Conservation (phyloP, 108 stramenopile genomes). For the Phaeodactylum tricornutum region DNA sequence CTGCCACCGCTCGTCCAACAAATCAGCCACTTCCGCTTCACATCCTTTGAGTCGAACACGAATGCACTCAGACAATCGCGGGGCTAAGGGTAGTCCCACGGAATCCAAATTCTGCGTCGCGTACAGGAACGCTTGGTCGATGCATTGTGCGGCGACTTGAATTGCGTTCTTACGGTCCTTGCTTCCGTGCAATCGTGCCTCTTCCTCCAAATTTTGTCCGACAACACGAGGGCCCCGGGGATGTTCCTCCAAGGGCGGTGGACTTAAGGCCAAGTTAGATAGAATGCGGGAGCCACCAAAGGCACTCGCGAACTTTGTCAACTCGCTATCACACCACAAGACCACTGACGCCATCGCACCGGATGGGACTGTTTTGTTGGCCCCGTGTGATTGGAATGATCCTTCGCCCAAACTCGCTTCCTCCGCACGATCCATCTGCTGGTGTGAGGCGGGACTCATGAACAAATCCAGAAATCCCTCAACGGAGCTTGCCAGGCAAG, state of each 20-base stretch:
- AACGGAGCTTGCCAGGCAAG: conserved; percentile 59
- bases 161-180: conserved; percentile 39
- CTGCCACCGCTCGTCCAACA: conserved; percentile 52
- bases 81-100: conserved; percentile 74
- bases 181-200: too few relatives aligned
- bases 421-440: neutral
- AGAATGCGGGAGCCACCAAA: conserved; percentile 74
- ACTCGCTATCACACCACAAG: conserved; percentile 78
- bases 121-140: conserved; percentile 75
- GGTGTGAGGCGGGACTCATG: conserved; percentile 20
- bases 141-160: conserved; percentile 74
- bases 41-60: conserved; percentile 70
- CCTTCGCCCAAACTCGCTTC: conserved; percentile 7
- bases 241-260: conserved; percentile 20
- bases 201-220: conserved; percentile 6
- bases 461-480: conserved; percentile 80
- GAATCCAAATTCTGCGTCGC: conserved; percentile 73
- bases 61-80: conserved; percentile 64
- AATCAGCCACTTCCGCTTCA: conserved; percentile 62
- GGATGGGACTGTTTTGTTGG: conserved; percentile 41
- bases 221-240: conserved; percentile 10
- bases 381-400: conserved; percentile 26
- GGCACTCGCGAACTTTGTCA: conserved; percentile 66
- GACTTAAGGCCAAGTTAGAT: conserved; percentile 63
- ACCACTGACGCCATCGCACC: conserved; percentile 70